These are phyloP conservation scores for Linum usitatissimum DNA, from an alignment of 345 rosid genomes.

Conservation along the genomic window DNA sequence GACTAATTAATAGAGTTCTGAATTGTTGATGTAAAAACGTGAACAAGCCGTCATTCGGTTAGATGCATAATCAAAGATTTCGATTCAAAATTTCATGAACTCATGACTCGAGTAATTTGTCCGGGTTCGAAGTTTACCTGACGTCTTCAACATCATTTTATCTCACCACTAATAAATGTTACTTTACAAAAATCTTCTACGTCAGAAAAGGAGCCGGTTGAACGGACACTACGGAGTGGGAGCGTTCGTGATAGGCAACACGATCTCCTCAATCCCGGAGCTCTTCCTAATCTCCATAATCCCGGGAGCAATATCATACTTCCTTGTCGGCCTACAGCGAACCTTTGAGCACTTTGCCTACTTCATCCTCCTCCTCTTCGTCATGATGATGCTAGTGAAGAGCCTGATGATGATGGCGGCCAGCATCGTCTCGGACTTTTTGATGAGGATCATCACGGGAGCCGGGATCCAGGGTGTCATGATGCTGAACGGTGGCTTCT, in stretches of 20 bases:
- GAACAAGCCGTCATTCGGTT: no score
- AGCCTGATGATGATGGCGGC: slow-evolving; percentile 55
- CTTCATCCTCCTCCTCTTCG: slow-evolving; percentile 28
- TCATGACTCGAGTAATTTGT: no score
- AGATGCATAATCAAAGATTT: no score
- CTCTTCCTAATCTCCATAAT: slow-evolving; percentile 25
- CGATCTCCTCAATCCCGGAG: slow-evolving; percentile 38
- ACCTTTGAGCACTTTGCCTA: slow-evolving; percentile 27
- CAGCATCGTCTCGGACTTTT: slow-evolving; percentile 38
- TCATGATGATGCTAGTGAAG: slow-evolving; percentile 33
- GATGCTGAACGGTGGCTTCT: slow-evolving; percentile 41
- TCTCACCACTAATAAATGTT: no score
- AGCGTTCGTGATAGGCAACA: slow-evolving; percentile 38
- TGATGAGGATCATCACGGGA: slow-evolving; percentile 45
- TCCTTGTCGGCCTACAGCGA: slow-evolving; percentile 31
- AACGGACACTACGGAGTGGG: slow-evolving; percentile 47
- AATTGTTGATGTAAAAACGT: no score
- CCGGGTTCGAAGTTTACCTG: no score
- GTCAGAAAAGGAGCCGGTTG: no score
- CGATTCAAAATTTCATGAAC: no score
- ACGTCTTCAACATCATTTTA: no score
- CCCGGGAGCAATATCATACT: slow-evolving; percentile 42
- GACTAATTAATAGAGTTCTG: no score
- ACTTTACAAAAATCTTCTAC: no score
- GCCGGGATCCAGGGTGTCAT: slow-evolving; percentile 46